Conservation (phyloP, 805 yeast species). For the Ogataea sp. region DNA sequence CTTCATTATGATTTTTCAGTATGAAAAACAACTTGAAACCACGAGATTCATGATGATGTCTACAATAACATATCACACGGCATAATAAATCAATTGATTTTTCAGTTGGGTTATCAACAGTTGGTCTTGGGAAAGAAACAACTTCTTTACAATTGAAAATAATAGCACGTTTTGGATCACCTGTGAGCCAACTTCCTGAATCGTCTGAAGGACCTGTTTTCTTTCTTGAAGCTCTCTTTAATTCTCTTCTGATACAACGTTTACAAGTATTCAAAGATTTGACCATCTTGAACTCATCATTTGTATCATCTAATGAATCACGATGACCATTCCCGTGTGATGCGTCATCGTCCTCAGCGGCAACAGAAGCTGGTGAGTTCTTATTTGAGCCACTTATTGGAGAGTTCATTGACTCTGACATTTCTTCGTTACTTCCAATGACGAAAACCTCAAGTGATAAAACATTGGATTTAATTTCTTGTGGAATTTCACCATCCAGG, state of each 20-base stretch:
- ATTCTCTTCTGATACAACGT: slow-evolving; percentile 87
- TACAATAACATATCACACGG: slow-evolving; percentile 89
- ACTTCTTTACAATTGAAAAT: slow-evolving; percentile 90
- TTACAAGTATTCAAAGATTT: slow-evolving; percentile 68
- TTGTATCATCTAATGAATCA: slow-evolving; percentile 3
- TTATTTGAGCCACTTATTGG: neutral
- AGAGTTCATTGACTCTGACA: too few species aligned
- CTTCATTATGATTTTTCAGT: slow-evolving; percentile 51
- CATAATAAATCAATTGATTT: slow-evolving; percentile 46
- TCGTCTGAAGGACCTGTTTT: slow-evolving; percentile 73
- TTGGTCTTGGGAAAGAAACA: slow-evolving; percentile 60
- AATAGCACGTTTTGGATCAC: slow-evolving; percentile 70
- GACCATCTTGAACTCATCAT: slow-evolving; percentile 3
- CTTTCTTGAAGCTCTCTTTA: slow-evolving; percentile 88
- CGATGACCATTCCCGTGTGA: neutral
- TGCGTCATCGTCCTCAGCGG: slow-evolving; percentile 6
- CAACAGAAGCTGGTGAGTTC: slow-evolving; percentile 17
- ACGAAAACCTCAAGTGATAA: slow-evolving; percentile 74
- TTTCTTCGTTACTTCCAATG: slow-evolving; percentile 25
- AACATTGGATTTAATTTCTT: slow-evolving; percentile 42
- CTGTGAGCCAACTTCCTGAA: slow-evolving; percentile 69
- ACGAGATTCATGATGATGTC: slow-evolving; percentile 84
- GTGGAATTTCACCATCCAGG: slow-evolving; percentile 40
- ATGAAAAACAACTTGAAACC: slow-evolving; percentile 76
- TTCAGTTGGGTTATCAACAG: slow-evolving; percentile 20